Conservation (phyloP, 768 basidiomycete species). For the Calocybe cyanea region DNA sequence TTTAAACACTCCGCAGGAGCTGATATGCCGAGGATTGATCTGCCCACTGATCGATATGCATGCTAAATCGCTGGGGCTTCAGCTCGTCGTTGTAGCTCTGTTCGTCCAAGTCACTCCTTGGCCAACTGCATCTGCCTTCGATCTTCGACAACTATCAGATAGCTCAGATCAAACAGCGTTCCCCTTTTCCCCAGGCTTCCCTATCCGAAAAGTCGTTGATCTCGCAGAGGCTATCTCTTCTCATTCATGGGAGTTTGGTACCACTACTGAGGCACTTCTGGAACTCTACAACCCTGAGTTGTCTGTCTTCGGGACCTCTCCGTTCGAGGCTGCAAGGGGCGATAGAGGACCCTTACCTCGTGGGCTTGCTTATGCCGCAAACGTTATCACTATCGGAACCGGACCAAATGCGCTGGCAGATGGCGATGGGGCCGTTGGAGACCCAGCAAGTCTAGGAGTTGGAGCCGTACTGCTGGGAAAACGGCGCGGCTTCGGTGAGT, state of each 20-base stretch:
- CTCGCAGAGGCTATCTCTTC: constrained; percentile 7
- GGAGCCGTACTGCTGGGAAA: constrained; percentile 40
- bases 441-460: constrained; percentile 51
- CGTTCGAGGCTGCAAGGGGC: neutral
- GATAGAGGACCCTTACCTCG: constrained; percentile 1
- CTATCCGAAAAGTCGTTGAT: constrained; percentile 4
- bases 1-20: no score
- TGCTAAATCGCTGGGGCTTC: neutral
- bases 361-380: constrained; percentile 6
- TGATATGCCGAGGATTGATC: neutral
- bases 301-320: constrained; percentile 5
- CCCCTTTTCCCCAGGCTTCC: constrained; percentile 5
- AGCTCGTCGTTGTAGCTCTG: neutral
- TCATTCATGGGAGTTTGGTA: constrained; percentile 12
- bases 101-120: no score
- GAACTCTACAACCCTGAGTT: constrained; percentile 10
- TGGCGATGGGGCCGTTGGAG: constrained; percentile 41
- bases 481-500: constrained; percentile 18
- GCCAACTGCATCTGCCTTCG: no score
- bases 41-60: neutral
- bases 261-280: constrained; percentile 8
- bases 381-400: constrained; percentile 16
- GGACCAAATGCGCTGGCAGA: constrained; percentile 6
- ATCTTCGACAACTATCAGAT: neutral
- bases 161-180: neutral